phyloP scores from a whole-genome alignment of 805 yeast species.

The Candida sphagnicola region DNA sequence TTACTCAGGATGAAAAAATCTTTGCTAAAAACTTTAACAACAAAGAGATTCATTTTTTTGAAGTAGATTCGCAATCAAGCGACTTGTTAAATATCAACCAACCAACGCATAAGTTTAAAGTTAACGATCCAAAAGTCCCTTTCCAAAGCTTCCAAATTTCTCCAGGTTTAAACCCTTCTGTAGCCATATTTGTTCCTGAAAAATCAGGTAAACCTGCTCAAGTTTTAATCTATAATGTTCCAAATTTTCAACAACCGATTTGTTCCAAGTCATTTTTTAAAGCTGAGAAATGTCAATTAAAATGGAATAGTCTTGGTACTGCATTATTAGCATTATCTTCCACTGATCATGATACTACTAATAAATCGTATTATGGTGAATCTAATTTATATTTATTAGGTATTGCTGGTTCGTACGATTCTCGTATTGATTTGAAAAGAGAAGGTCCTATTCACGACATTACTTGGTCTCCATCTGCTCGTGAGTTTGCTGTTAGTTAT shows the following conservation, averaged over 20 bases:
- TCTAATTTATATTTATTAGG: slow-evolving; percentile 87
- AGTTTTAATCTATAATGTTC: slow-evolving; percentile 78
- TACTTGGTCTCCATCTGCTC: slow-evolving; percentile 93
- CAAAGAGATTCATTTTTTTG: slow-evolving; percentile 65
- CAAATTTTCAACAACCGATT: slow-evolving; percentile 71
- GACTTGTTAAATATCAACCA: slow-evolving; percentile 34
- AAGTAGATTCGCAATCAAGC: slow-evolving; percentile 31
- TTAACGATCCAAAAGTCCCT: slow-evolving; percentile 46
- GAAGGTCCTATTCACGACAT: slow-evolving; percentile 98
- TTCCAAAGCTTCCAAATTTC: slow-evolving; percentile 61
- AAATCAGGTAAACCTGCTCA: slow-evolving; percentile 84
- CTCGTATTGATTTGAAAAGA: slow-evolving; percentile 78
- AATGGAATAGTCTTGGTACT: slow-evolving; percentile 94
- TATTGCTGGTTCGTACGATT: slow-evolving; percentile 87
- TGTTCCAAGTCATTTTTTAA: slow-evolving; percentile 88
- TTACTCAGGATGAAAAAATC: slow-evolving; percentile 72
- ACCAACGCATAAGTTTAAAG: slow-evolving; percentile 56
- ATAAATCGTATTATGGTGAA: slow-evolving; percentile 95
- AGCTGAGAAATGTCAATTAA: slow-evolving; percentile 88
- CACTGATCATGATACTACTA: slow-evolving; percentile 92
- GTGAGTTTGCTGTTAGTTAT: slow-evolving; percentile 95
- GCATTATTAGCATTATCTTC: slow-evolving; percentile 90
- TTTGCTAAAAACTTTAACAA: slow-evolving; percentile 58
- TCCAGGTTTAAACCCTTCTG: slow-evolving; percentile 85
- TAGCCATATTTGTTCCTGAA: slow-evolving; percentile 90